Evolutionary conservation across 225 moss, liverwort and hornwort genomes (phyloP), one percentile per base, ranked within the genome.

Genomic region (Lunularia cruciata): DNA sequence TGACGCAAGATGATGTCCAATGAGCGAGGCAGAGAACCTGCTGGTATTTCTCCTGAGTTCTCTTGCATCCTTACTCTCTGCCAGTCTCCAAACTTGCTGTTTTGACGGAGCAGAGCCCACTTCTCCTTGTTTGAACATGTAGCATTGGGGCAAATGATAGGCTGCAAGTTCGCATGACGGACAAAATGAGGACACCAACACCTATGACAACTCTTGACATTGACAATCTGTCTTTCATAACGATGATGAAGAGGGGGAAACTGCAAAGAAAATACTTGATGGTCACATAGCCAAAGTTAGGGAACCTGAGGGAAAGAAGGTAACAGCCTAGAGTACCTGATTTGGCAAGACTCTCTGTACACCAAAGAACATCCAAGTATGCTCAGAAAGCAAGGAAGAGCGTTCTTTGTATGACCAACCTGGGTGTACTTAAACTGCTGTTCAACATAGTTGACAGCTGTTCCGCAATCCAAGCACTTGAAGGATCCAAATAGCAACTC

Each of bases 401-500:
- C n/a, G n/a, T n/a, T 31, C 14, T 0, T 36, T 1, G 3, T 22
- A 13, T 26, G 45, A 45, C 26, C 51, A 42, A 96, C 96, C 92
- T 96, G 92, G 22, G 96, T 93, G 75, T 92, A 98, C 69, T 98
- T 98, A 75, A 92, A 98, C 62, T 98, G 96, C 73, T 98, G 96
- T 68, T 81, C 83, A 54, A 98, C 83, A 47, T 88, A 62, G 76
- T 81, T 93, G 57, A 89, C 83, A 31, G 84, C 71, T 73, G 89
- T 71, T 57, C 89, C 93, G 79, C 98, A 98, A 45, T 91, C 91
- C 81, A 98, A 77, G 81, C 98, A 98, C 73, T 81, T 93, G 73
- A 98, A 98, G 53, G 77, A 85, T 73, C 98, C 98, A 72, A 77
- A 75, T 30, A 98, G 87, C 74, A 98, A 81, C 86, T 98, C 98